Conservation (phyloP, 1,284 basidiomycete genomes). For the Sanghuangporus weigelae region DNA sequence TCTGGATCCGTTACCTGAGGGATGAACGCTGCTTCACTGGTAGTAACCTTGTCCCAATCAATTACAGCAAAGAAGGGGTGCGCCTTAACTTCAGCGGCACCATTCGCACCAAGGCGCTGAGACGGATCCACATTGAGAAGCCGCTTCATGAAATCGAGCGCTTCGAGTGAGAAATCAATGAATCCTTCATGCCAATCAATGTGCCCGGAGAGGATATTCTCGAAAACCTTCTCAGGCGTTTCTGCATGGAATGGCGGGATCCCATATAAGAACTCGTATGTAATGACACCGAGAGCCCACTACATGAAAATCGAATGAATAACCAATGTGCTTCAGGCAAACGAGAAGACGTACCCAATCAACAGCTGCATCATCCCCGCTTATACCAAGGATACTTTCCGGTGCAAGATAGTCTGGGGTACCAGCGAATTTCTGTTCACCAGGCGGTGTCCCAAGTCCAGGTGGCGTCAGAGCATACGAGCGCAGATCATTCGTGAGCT, state of each 20-base stretch:
- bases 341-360: conserved; percentile 75
- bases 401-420: conserved; percentile 97
- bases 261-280: conserved; percentile 97
- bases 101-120: conserved; percentile 79
- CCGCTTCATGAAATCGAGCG: conserved; percentile 87
- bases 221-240: conserved; percentile 95
- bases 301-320: conserved; percentile 27
- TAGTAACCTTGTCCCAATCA: conserved; percentile 90
- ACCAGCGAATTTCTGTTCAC: conserved; percentile 92
- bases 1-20: conserved; percentile 94
- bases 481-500: conserved; percentile 76
- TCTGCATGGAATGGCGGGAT: conserved; percentile 98
- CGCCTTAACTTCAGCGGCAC: conserved; percentile 88
- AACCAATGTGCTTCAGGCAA: neutral
- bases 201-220: conserved; percentile 95
- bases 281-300: conserved; percentile 98
- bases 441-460: conserved; percentile 55
- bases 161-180: conserved; percentile 83
- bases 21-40: conserved; percentile 89
- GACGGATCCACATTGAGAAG: conserved; percentile 82
- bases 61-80: conserved; percentile 91
- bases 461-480: conserved; percentile 51
- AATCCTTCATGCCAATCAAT: conserved; percentile 96
- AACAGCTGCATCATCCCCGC: conserved; percentile 92
- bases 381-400: conserved; percentile 93